Base-by-base conservation (phyloP, 2,329 filamentous ascomycete genomes). In the Paecilomyces niveus region DNA sequence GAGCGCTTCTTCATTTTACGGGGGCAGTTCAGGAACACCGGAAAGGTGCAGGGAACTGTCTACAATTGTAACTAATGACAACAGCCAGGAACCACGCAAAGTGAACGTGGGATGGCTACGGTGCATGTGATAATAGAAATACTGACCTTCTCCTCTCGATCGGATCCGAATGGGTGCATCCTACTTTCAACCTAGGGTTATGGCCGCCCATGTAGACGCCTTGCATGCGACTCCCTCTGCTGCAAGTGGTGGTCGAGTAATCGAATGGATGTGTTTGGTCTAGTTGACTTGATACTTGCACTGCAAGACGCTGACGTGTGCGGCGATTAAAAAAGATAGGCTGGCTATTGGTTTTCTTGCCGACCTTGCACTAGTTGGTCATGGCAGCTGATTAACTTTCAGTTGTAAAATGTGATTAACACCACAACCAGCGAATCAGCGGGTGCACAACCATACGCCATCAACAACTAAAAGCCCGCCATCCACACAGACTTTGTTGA, bases 61-160 rank as follows among this genome's bases (percentile, higher is more conserved):
- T 72, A 65, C 66, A 67, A 62, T 64, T 73, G 71, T 73, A 73
- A 72, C 63, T 73, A 72, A 73, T 73, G 70, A 73, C 66, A 72
- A 72, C 69, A 71, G 70, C 68, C 68, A 68, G 64, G 67, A 64
- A 65, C 68, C 64, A 70, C 67, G 65, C 65, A 65, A 70, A 62
- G 63, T 67, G 64, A 65, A 70, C 62, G 63, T 67, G 64, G 66
- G 64, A 62, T 70, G 63, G 62, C 60, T 65, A 63, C 59, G 68
- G 67, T 67, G 67, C 68, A 67, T 72, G 69, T 72, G 68, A 70
- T 66, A 67, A 73, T 72, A 73, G 68, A 59, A 72, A 69, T 67
- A 67, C 65, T 70, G 72, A 61, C 70, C 72, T 73, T 74, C 72
- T 74, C 72, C 72, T 71, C 72, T 74, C 72, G 64, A 63, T 26